Evolutionary conservation across 306 rosid genomes (phyloP), one percentile per base, ranked within the genome.

Genomic region (Fagus crenata): DNA sequence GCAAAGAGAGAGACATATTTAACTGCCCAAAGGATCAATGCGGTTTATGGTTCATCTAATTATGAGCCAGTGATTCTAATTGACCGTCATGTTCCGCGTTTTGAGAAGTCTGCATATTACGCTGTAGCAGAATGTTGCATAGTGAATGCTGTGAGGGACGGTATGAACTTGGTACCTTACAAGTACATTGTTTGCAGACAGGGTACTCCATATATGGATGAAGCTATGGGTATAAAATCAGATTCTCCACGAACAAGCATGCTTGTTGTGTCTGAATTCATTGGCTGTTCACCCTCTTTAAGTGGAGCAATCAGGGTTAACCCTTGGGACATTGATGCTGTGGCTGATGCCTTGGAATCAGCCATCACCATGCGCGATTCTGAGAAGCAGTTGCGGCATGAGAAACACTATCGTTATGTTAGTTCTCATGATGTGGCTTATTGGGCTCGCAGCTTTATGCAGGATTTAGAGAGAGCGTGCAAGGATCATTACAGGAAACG

Each of bases 241-340:
- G 88, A 83, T 75, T 72, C 84, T 71, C 83, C 89, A 68, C 83
- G 80, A 1, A 84, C 95, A 55, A 89, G 97, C 85, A 84, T 90
- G 93, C 89, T 93, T 46, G 97, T 93, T 59, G 96, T 91, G 69
- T 93, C 98, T 35, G 97, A 93, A 84, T 93, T 91, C 74, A 87
- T 91, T 78, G 97, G 98, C 63, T 91, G 97, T 78, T 91, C 97
- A 53, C 97, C 96, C 41, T 91, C 98, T 33, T 83, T 93, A 36
- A 91, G 98, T 80, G 97, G 98, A 75, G 98, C 98, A 32, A 86
- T 93, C 70, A 89, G 93, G 85, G 93, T 93, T 76, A 93, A 93
- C 81, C 97, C 97, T 42, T 91, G 97, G 97, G 89, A 93, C 76
- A 36, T 89, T 70, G 93, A 89, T 78, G 94, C 92, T 9, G 93